Evolutionary conservation across 78 protist genomes (phyloP), one percentile per base, ranked within the genome.

Genomic region (Protostelium mycophagum): DNA sequence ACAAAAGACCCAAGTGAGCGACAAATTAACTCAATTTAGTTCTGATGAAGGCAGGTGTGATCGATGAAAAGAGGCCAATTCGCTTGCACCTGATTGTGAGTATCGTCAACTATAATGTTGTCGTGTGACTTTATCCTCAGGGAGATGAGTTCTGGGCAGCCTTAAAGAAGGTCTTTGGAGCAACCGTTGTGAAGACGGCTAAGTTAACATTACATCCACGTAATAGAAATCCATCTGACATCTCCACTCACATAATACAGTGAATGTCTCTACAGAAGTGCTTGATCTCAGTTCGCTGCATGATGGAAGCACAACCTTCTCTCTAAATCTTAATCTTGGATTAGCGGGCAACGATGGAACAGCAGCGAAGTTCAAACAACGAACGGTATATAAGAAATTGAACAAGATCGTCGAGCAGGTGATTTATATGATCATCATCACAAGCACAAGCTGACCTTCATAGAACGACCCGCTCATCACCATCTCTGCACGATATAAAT

Each of bases 401-500:
- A 51, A 51, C 73, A 51, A 51, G 73, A 51, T 51, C 31, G 73
- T 51, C 5, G 73, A 51, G 16, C 73, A 51, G 73, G 73, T 51
- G 73, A 51, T 16, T 51, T 51, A 5, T 25, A 5, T 25, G 16
- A 25, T 16, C 73, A 51, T 5, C 5, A 51, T 51, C 73, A 16
- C 73, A 5, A 51, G 16, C 73, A 51, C 16, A 25, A 5, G 5
- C 31, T 25, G 5, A 25, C 5, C 16, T 51, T 16, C 31, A 51
- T 25, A 51, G 73, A 16, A 16, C 73, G 73, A 51, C 16, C 73
- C 73, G 16, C 5, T 51, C 73, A 51, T 51, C 31, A 51, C 73
- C 5, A 5, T 51, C 73, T 25, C 73, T 16, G 16, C 16, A 5
- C 73, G 73, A 51, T 51, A 51, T 16, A 51, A 51, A 51, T 97